Base-by-base conservation (phyloP, 257 asterid species). In the Scutellaria barbata region DNA sequence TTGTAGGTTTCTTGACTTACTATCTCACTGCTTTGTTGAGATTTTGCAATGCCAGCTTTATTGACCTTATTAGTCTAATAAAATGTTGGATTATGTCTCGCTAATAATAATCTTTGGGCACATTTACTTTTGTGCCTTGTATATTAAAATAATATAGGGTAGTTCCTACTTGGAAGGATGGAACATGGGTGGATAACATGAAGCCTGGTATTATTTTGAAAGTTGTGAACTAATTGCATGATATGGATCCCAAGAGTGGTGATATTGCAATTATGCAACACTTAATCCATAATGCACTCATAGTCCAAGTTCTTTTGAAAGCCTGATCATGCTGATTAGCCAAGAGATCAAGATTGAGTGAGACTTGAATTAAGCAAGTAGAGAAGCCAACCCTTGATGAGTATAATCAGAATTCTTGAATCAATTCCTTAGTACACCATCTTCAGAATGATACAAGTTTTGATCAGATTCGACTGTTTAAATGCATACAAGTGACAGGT, bases 161-260 rank as follows among this genome's bases (percentile, higher is more conserved):
- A 20, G 30, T 30, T 40, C 62, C 13, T 55, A 22, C 62, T 55
- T 22, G 40, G 41, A 25, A 14, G 57, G 56, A 50, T n/a, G 3
- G 62, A 56, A 56, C 42, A 56, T 30, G 63, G 43, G 5, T 25
- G 41, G 42, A 56, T 56, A 56, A 56, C 43, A 57, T 33, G 20
- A 57, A 30, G 43, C 20, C n/a, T 10, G 20, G 6, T 33, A 33
- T 57, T 57, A 25, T 57, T 56, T 11, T 33, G 30, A 30, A 10
- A 22, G 0, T 57, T 57, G 10, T 57, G 42, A 22, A 11, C 10
- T 57, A 57, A 1, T 57, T 25, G 43, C 43, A 57, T 57, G 17
- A 33, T 56, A 25, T 57, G 42, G 18, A 57, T 33, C 63, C 45
- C 18, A 33, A 6, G 10, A 39, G 60, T 20, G 37, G 14, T 20